phyloP scores from a whole-genome alignment of 306 rosid genomes.

The Ceratonia siliqua region DNA sequence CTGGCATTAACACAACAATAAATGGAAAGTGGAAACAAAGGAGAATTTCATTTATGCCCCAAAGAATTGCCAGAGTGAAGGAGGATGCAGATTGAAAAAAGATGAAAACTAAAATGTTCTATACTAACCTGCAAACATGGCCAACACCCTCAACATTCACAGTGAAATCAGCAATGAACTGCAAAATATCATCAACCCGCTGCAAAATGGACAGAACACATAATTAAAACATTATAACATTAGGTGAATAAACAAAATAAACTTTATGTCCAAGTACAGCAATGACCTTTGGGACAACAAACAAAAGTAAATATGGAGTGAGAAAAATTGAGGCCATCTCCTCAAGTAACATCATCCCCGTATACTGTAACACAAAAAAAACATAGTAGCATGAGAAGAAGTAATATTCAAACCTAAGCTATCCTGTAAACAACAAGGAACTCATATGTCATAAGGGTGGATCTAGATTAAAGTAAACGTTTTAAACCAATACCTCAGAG shows the following conservation, averaged over 20 bases:
- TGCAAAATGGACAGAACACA: slow-evolving; percentile 45
- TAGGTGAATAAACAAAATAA: slow-evolving; percentile 6
- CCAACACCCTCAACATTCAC: slow-evolving; percentile 93
- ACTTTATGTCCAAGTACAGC: not conserved
- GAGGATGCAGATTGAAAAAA: slow-evolving; percentile 1
- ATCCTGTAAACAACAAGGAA: slow-evolving; percentile 6
- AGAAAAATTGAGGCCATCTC: slow-evolving; percentile 98
- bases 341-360: slow-evolving; percentile 97
- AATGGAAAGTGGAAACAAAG: not conserved
- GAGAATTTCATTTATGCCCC: not conserved
- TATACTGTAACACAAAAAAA: slow-evolving; percentile 59
- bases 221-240: slow-evolving; percentile 20
- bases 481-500: not conserved
- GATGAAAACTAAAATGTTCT: not conserved
- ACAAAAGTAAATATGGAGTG: slow-evolving; percentile 87
- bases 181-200: slow-evolving; percentile 92
- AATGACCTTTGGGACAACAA: slow-evolving; percentile 79
- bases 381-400: slow-evolving; percentile 26
- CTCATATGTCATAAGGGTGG: not conserved
- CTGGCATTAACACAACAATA: not conserved
- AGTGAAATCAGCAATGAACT: slow-evolving; percentile 83
- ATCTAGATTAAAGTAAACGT: slow-evolving; percentile 25
- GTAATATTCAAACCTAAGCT: slow-evolving; percentile 16
- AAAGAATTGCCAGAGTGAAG: slow-evolving; percentile 9
- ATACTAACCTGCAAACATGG: slow-evolving; percentile 89